A percentile compares a stretch with the other conserved stretches of the same genome.
phyloP scores from a whole-genome alignment of 2,329 filamentous ascomycete genomes.

The Paramyrothecium roridum region DNA sequence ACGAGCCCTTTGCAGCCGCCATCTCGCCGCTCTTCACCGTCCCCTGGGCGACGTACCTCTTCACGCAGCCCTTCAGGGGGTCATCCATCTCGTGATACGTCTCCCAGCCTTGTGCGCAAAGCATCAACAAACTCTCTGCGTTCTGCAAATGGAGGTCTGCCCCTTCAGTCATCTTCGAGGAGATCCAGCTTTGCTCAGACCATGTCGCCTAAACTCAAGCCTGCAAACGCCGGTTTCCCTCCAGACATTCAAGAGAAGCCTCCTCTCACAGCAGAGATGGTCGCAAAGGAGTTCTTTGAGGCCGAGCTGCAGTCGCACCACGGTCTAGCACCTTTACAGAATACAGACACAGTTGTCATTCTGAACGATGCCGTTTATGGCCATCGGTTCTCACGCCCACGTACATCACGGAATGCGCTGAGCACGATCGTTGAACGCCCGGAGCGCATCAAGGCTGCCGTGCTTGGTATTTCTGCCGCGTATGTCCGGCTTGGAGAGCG shows the following conservation, averaged over 20 bases:
- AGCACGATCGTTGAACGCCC: slow-evolving; percentile 88
- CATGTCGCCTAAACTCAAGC: slow-evolving; percentile 38
- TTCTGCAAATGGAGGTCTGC: slow-evolving; percentile 39
- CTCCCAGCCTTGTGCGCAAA: slow-evolving; percentile 52
- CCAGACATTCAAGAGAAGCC: slow-evolving; percentile 31
- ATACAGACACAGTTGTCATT: slow-evolving; percentile 71
- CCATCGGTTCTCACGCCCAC: slow-evolving; percentile 83
- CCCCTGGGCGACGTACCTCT: slow-evolving; percentile 30
- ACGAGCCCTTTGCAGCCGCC: slow-evolving; percentile 33
- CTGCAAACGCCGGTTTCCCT: slow-evolving; percentile 24
- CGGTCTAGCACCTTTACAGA: slow-evolving; percentile 32
- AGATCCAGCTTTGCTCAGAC: slow-evolving; percentile 45
- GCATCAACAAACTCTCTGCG: slow-evolving; percentile 56
- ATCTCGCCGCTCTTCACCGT: slow-evolving; percentile 32
- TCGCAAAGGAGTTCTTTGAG: slow-evolving; percentile 68
- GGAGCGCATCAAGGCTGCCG: slow-evolving; percentile 80
- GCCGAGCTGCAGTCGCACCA: slow-evolving; percentile 67
- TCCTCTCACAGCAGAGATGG: slow-evolving; percentile 43
- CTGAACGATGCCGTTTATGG: slow-evolving; percentile 94
- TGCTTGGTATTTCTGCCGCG: slow-evolving; percentile 78
- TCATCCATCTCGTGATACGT: slow-evolving; percentile 41
- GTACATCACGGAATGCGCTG: slow-evolving; percentile 68
- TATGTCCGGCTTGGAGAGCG: slow-evolving; percentile 88
- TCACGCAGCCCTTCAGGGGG: slow-evolving; percentile 40
- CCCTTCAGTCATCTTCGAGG: slow-evolving; percentile 38